Evolutionary conservation across 108 stramenopile genomes (phyloP).

Genomic region (Mayamaea pseudoterrestris): DNA sequence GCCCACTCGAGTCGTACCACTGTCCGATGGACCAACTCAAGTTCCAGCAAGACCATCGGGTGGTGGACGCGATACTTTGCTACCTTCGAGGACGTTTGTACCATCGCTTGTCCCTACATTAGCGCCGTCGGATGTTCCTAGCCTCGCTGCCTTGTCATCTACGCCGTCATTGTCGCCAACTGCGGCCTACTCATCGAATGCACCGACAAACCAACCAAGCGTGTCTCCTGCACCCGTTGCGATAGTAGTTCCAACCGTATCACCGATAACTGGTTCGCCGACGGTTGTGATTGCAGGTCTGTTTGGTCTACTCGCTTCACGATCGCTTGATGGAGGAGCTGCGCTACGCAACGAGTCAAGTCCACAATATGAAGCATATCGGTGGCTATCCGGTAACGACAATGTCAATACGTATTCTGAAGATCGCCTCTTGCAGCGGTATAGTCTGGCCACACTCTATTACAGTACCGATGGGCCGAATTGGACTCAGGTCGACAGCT

Average conservation of each 20-base stretch:
- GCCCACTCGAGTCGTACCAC: no score
- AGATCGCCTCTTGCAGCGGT: not conserved
- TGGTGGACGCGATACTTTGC: no score
- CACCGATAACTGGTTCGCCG: not conserved
- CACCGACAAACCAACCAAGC: no score
- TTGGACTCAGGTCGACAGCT: constrained; percentile 6
- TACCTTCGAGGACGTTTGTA: no score
- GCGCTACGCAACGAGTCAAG: not conserved
- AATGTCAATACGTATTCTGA: not conserved
- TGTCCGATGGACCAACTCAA: no score
- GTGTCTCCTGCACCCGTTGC: no score
- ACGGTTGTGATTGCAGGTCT: not conserved
- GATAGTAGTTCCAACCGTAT: not conserved
- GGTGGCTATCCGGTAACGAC: not conserved
- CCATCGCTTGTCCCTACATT: no score
- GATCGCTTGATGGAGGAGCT: not conserved
- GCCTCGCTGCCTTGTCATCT: no score
- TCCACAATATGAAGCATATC: constrained; percentile 5
- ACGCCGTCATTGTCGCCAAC: not conserved
- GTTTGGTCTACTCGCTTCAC: not conserved
- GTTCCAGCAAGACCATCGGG: no score
- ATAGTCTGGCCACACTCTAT: constrained; percentile 10
- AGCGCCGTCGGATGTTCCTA: no score
- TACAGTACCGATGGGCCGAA: constrained; percentile 11
- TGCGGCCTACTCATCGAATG: no score